Base-by-base conservation (phyloP, 495 filamentous ascomycete genomes). In the Stereocaulon alpinum region DNA sequence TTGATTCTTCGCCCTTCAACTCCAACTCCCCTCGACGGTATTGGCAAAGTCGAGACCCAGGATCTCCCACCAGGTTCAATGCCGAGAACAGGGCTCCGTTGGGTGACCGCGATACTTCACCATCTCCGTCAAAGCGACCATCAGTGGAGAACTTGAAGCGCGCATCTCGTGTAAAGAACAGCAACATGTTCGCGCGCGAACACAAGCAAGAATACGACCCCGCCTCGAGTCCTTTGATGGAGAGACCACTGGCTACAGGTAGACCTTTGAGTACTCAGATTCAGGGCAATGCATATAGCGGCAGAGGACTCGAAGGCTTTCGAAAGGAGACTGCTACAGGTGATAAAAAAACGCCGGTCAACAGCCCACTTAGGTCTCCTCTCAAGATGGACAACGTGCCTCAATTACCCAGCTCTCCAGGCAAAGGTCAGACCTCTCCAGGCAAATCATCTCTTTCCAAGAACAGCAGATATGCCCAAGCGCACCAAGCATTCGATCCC, bases 151-250 rank as follows among this genome's bases (percentile, higher is more conserved):
- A 90, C 52, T 73, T 98, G 58, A 94, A 96, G 75, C 86, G 86
- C 63, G 90, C 87, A 4, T 95, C 92, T 42, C 86, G 93, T 43
- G 93, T 98, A 53, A 95, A 93, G 74, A 97, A 96, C 74, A 93
- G 91, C 77, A 91, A 82, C 74, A 95, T 96, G 78, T 88, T 95
- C 65, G 87, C 89, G 24, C 86, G 89, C 32, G 89, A 95, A 70
- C 81, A 87, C 63, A 88, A 89, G 67, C 81, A 92, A 65, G 89
- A 95, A 67, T 94, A 95, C 69, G 90, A 95, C 66, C 90, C 90
- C 12, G 75, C 87, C n/a, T 80, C 83, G 54, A 70, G 86, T 27
- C 86, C 85, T 10, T 73, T 86, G 42, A 76, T 89, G 12, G 87
- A 94, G 64, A 79, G 91, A 60, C 91, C 92, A 14, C 74, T 93